A percentile compares a stretch with the other conserved stretches of the same genome.
Conservation (phyloP, 1,139 yeast species). For the Blastobotrys serpentis region DNA sequence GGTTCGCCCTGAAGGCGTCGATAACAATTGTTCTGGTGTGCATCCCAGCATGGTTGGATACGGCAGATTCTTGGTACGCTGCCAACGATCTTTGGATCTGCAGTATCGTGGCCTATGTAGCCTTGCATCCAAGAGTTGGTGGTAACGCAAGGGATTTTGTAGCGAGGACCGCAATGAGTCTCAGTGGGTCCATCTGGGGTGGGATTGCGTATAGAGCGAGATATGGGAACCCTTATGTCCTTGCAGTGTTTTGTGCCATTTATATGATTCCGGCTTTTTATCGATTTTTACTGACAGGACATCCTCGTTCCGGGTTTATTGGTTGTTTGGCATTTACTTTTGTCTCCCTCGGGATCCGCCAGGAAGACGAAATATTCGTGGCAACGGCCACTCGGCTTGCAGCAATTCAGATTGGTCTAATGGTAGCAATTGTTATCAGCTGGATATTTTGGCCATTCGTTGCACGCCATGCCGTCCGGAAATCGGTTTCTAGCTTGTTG, state of each 20-base stretch:
- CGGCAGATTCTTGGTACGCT: conserved; percentile 45
- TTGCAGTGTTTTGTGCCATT: conserved; percentile 43
- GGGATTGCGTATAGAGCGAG: conserved; percentile 46
- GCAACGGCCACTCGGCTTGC: conserved; percentile 45
- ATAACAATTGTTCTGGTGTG: conserved; percentile 41
- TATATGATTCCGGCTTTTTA: conserved; percentile 39
- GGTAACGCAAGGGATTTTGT: conserved; percentile 43
- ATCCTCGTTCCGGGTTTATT: conserved; percentile 46
- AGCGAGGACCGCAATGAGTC: conserved; percentile 39
- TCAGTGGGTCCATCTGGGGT: conserved; percentile 48
- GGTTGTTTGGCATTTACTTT: conserved; percentile 45
- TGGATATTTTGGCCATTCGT: conserved; percentile 53
- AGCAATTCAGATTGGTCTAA: conserved; percentile 43
- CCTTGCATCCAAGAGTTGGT: conserved; percentile 46
- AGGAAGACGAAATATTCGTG: conserved; percentile 21
- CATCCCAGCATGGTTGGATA: conserved; percentile 46
- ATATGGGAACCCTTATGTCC: conserved; percentile 42
- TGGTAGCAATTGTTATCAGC: conserved; percentile 41
- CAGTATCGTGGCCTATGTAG: conserved; percentile 41
- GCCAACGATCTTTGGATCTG: conserved; percentile 47
- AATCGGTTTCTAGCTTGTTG: conserved; percentile 43
- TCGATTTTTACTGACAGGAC: conserved; percentile 36
- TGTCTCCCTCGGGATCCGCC: conserved; percentile 35
- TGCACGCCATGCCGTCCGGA: conserved; percentile 45
- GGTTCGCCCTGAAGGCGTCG: conserved; percentile 46